These are phyloP conservation scores for Trametes versicolor DNA, from an alignment of 1,284 basidiomycete species.

Conservation along the genomic window DNA sequence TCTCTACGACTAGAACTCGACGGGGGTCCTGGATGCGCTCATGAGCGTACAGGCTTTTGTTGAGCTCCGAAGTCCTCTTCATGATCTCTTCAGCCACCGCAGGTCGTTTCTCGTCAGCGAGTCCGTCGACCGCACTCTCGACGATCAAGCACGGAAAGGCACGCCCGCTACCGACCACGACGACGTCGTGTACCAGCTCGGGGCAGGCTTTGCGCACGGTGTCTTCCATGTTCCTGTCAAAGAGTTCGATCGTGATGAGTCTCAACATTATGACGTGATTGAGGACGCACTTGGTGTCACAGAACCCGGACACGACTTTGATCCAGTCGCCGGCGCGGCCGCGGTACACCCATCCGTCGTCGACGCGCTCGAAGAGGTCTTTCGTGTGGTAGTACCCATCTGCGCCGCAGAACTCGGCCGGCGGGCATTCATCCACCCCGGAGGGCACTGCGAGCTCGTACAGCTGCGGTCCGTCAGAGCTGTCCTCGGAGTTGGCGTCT, in stretches of 20 bases:
- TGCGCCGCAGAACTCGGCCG: constrained; percentile 6
- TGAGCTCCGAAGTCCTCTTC: constrained; percentile 4
- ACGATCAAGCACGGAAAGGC: constrained; percentile 19
- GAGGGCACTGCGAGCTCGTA: constrained; percentile 27
- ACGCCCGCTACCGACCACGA: constrained; percentile 28
- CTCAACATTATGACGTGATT: background rate
- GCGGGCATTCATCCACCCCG: constrained; percentile 24
- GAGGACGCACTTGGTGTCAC: constrained; percentile 30
- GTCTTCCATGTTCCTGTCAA: constrained; percentile 26
- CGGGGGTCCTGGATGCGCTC: constrained; percentile 23
- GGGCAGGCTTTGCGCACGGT: constrained; percentile 22
- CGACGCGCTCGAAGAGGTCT: constrained; percentile 30
- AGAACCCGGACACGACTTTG: constrained; percentile 29
- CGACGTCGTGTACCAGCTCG: constrained; percentile 27
- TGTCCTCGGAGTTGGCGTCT: background rate
- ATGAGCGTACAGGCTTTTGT: constrained; percentile 16
- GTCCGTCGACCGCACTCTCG: constrained; percentile 14
- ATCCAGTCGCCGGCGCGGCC: constrained; percentile 34
- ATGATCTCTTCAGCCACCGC: constrained; percentile 7
- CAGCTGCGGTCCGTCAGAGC: constrained; percentile 11
- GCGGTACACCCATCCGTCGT: constrained; percentile 29
- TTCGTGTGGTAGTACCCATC: constrained; percentile 33
- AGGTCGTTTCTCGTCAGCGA: background rate
- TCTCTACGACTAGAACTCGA: constrained; percentile 19
- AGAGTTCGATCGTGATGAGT: background rate